A percentile compares a stretch with the other conserved stretches of the same genome.
Evolutionary conservation across 768 basidiomycete genomes (phyloP).

Genomic region (Tricholoma sp.): DNA sequence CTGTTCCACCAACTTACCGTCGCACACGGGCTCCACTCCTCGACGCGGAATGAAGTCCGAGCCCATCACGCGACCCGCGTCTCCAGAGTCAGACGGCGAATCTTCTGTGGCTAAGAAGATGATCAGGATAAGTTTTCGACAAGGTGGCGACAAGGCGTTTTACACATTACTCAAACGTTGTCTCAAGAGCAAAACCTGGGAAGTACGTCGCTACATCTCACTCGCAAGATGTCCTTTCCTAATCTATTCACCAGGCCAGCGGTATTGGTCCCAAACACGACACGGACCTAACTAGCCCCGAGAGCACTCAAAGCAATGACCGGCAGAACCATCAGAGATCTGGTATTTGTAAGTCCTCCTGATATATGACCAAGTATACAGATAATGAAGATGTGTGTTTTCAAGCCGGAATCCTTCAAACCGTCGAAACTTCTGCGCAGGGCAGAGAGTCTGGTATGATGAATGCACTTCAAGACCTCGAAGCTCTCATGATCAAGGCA

Average conservation of each 20-base stretch:
- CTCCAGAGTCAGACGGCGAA: constrained; percentile 39
- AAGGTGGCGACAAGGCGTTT: constrained; percentile 81
- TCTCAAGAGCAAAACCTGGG: constrained; percentile 72
- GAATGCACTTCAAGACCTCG: constrained; percentile 80
- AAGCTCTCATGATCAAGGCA: constrained; percentile 86
- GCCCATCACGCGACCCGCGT: constrained; percentile 59
- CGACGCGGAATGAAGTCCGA: constrained; percentile 47
- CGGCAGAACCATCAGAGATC: constrained; percentile 25
- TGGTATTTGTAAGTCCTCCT: constrained; percentile 44
- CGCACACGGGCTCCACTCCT: constrained; percentile 7
- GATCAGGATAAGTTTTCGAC: constrained; percentile 86
- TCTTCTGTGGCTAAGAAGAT: constrained; percentile 34
- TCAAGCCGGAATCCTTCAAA: constrained; percentile 65
- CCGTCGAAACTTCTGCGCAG: constrained; percentile 64
- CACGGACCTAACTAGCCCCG: background rate
- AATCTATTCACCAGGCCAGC: constrained; percentile 10
- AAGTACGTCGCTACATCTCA: constrained; percentile 31
- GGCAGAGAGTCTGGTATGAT: constrained; percentile 61
- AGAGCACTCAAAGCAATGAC: background rate
- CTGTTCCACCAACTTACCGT: constrained; percentile 67
- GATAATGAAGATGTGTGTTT: background rate
- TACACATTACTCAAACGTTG: constrained; percentile 74
- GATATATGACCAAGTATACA: background rate
- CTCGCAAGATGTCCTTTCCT: background rate
- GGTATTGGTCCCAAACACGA: constrained; percentile 8